These are phyloP conservation scores for Xylaria sp. DNA, from an alignment of 2,329 filamentous ascomycete species.

Conservation along the genomic window DNA sequence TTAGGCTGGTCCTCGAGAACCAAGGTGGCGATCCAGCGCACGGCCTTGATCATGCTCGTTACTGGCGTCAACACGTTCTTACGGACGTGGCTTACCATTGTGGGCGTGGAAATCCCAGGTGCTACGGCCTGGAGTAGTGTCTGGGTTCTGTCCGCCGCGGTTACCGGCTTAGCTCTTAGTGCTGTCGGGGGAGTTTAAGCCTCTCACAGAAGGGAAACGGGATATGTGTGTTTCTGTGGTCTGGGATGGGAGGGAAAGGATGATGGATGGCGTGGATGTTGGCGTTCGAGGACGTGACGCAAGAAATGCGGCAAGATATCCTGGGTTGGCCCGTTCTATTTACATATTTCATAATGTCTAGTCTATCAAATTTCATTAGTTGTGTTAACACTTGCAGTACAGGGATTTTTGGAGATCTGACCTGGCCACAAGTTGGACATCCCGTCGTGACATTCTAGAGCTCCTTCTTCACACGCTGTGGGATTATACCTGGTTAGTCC, in stretches of 20 bases:
- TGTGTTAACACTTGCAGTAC: neutral
- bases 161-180: slow-evolving; percentile 67
- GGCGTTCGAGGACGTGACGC: slow-evolving; percentile 8
- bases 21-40: slow-evolving; percentile 73
- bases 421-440: neutral
- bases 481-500: neutral
- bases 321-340: slow-evolving; percentile 6
- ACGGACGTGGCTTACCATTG: slow-evolving; percentile 72
- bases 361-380: slow-evolving; percentile 16
- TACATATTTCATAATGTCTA: slow-evolving; percentile 28
- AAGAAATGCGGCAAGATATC: slow-evolving; percentile 3
- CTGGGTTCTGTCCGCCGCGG: slow-evolving; percentile 74
- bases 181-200: slow-evolving; percentile 61
- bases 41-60: slow-evolving; percentile 66
- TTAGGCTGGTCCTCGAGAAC: slow-evolving; percentile 74
- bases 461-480: too few relatives aligned
- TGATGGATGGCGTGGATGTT: neutral
- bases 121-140: slow-evolving; percentile 77
- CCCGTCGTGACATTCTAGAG: neutral
- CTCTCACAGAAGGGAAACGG: neutral
- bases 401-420: neutral
- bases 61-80: slow-evolving; percentile 70
- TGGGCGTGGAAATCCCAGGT: slow-evolving; percentile 75
- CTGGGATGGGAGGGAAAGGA: neutral
- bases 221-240: neutral